Evolutionary conservation across 371 early-diverging fungal species (phyloP), one percentile per base, ranked within the genome.

Genomic region (Mucor mucedo): DNA sequence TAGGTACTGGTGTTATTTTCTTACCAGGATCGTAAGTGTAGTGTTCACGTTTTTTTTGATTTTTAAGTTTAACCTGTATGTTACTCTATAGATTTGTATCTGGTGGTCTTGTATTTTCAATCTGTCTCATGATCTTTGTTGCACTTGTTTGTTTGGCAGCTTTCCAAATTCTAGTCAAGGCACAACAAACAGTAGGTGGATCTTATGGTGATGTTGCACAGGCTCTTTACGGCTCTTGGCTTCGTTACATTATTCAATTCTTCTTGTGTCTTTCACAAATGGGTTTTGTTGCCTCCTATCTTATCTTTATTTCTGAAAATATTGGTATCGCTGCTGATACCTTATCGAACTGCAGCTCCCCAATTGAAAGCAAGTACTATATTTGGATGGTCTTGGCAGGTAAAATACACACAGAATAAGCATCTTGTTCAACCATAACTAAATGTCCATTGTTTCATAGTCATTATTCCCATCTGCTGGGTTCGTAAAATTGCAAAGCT

Each of bases 301-400:
- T 89, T 39, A 91, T 95, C 38, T 95, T 94, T 66, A 88, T 95
- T 10, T 90, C 92, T 2, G 89, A 91, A 69, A 95, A 92, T 74
- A 77, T 90, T 59, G 84, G 87, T 40, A 84, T 88, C 40, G 76
- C 91, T 10, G 72, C 87, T 35, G 82, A 86, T 64, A 76, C 83
- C 11, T 66, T 87, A 8, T 76, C 89, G n/a, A 71, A 87, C 41
- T 90, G 92, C 53, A 63, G 68, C 14, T 58, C 77, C 9, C 72
- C 82, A 45, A 73, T 84, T 41, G 71, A 77, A 38, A 68, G 73
- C 30, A 73, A 80, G 66, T 80, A 87, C 50, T 90, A 88, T 73
- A 86, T 94, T 60, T 76, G 89, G 53, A 58, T 92, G 14, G 90
- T 93, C 40, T 67, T 88, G 21, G n/a, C 79, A 2, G 71, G 82